Evolutionary conservation across 805 yeast genomes (phyloP).

Genomic region (Komagataella pseudopastoris): DNA sequence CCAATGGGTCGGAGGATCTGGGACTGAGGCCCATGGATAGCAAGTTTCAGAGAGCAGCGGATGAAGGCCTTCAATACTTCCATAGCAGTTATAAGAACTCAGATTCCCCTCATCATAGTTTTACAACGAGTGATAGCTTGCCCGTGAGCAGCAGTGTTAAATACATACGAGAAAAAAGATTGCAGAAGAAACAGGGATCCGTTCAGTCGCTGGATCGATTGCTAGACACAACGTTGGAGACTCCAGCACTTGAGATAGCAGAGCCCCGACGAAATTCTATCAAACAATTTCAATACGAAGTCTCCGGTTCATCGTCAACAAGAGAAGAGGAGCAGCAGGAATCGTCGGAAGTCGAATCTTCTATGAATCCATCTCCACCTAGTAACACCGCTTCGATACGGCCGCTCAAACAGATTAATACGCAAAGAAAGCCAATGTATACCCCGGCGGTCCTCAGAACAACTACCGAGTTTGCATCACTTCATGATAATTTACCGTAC

Average conservation of each 20-base stretch:
- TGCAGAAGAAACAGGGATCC: background rate
- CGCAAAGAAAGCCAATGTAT: conserved; percentile 77
- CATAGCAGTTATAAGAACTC: background rate
- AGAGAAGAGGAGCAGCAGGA: background rate
- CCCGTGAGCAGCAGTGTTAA: background rate
- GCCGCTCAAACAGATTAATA: conserved; percentile 55
- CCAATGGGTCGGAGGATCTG: conserved; percentile 8
- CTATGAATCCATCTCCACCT: conserved; percentile 5
- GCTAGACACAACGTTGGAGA: background rate
- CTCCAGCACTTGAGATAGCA: background rate
- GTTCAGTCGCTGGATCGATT: background rate
- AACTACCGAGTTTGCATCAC: conserved; percentile 3
- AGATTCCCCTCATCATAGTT: background rate
- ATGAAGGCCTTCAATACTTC: conserved; percentile 11
- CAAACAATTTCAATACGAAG: background rate
- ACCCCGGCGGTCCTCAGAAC: conserved; percentile 76
- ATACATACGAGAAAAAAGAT: conserved; percentile 2
- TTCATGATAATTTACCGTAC: background rate
- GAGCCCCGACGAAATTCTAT: background rate
- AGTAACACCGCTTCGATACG: conserved; percentile 17
- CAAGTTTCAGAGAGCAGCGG: conserved; percentile 16
- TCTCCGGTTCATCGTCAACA: background rate
- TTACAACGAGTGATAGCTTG: background rate
- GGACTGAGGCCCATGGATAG: conserved; percentile 19
- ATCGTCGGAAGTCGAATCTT: background rate